Evolutionary conservation across 208 protist genomes (phyloP), one percentile per base, ranked within the genome.

Genomic region (Trypanosoma platydactyli): DNA sequence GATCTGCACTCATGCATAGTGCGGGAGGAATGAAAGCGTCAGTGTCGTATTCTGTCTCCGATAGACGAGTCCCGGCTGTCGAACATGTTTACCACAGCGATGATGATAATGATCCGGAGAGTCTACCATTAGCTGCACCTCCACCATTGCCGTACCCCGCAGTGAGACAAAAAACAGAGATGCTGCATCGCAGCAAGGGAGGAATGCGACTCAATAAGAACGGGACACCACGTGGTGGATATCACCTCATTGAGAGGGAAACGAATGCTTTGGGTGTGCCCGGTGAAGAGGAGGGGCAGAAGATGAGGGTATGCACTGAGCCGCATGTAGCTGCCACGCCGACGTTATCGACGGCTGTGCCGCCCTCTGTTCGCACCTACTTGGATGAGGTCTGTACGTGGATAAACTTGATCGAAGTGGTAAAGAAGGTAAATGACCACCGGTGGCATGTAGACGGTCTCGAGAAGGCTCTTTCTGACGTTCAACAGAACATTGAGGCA

Each of bases 31-130:
- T 27, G 27, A 38, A 7, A 30, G 12, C 51, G 1, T 41, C 15
- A 3, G 15, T 27, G 18, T 56, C 51, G 18, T 13, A 7, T 16
- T 40, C 51, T 30, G 12, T 6, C 5, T n/a, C 25, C 51, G 38
- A 30, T 15, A 18, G n/a, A 27, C 27, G 27, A 13, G 30, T 56
- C 27, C 1, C 22, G 6, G 18, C 35, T 13, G 27, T 56, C 25
- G 15, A 38, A 27, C 1, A 33, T 46, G 27, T 38, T 33, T 22
- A 41, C 29, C 35, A 20, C 5, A 15, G 41, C 41, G 13, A 22
- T 44, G 55, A 71, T n/a, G 65, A 64, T 27, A 55, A 71, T 25
- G 56, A 71, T 3, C 33, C 24, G 3, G 65, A 71, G 3, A 49
- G 13, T 48, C 11, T 71, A 5, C 65, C 56, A 9, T 13, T 48